Evolutionary conservation across 2,329 filamentous ascomycete genomes (phyloP).

Genomic region (Beauveria bassiana): DNA sequence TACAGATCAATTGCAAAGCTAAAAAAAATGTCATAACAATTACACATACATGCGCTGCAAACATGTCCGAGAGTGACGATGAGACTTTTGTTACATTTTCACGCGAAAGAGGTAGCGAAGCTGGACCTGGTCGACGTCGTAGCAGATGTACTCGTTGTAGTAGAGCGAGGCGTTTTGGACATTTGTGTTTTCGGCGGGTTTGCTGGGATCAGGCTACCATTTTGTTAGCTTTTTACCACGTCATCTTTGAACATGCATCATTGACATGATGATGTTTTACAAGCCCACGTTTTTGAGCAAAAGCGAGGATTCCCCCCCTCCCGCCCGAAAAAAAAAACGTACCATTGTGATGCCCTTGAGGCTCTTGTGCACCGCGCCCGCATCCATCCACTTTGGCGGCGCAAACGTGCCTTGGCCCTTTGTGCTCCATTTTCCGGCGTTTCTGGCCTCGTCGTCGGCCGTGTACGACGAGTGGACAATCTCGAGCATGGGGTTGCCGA

Average conservation of each 20-base stretch:
- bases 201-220: conserved; percentile 40
- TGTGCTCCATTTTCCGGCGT: conserved; percentile 55
- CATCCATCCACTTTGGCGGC: conserved; percentile 70
- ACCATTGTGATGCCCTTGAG: conserved; percentile 66
- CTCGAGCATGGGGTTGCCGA: conserved; percentile 67
- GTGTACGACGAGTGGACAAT: conserved; percentile 49
- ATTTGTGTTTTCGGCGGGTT: conserved; percentile 40
- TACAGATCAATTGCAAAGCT: background rate
- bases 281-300: background rate
- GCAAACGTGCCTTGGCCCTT: conserved; percentile 60
- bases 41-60: background rate
- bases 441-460: conserved; percentile 56
- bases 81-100: conserved; percentile 31
- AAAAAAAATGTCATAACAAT: background rate
- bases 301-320: background rate
- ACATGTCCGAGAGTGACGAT: background rate
- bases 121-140: conserved; percentile 61
- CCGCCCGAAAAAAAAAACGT: conserved; percentile 22
- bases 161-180: conserved; percentile 38
- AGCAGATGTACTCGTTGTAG: conserved; percentile 71
- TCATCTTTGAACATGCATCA: background rate
- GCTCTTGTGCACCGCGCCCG: conserved; percentile 51
- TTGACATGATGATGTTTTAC: background rate
- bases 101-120: conserved; percentile 63
- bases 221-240: background rate